Conservation (phyloP, 768 basidiomycete species). For the Brasilioporus rufonigricans region DNA sequence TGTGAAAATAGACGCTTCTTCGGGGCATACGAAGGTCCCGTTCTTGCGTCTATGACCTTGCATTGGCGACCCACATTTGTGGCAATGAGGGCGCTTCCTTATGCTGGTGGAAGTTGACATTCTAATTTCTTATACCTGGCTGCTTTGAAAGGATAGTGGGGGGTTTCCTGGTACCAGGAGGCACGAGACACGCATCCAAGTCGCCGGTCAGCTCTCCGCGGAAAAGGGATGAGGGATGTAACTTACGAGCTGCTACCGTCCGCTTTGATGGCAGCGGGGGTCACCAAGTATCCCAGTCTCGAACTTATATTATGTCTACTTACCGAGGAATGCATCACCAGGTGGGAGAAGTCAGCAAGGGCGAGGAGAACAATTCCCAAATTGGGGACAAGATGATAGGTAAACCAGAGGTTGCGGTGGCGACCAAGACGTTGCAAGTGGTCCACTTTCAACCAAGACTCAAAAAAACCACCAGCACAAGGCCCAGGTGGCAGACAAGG, state of each 20-base stretch:
- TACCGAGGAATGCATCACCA: conserved; percentile 5
- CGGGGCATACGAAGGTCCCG: conserved; percentile 30
- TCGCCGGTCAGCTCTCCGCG: conserved; percentile 1
- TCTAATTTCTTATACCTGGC: background rate
- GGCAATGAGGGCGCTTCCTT: conserved; percentile 35
- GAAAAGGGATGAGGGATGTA: background rate
- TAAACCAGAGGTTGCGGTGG: conserved; percentile 22
- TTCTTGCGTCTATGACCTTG: conserved; percentile 33
- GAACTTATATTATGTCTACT: conserved; percentile 25
- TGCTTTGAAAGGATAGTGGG: background rate
- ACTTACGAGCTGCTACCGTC: conserved; percentile 29
- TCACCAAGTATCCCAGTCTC: conserved; percentile 1
- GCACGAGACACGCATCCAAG: background rate
- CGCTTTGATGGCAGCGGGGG: conserved; percentile 24
- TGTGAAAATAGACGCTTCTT: conserved; percentile 12
- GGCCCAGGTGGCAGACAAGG: conserved; percentile 20
- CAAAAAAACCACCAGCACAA: background rate
- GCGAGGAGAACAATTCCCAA: conserved; percentile 17
- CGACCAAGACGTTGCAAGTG: conserved; percentile 12
- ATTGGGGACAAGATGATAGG: conserved; percentile 21
- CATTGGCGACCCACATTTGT: conserved; percentile 33
- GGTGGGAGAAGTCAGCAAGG: background rate
- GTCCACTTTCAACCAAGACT: background rate
- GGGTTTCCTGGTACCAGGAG: background rate
- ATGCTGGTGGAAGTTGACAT: conserved; percentile 30